Percentiles rank a stretch among this genome's conserved stretches.
These are phyloP conservation scores for Draba incana DNA, from an alignment of 345 rosid species.

Conservation along the genomic window DNA sequence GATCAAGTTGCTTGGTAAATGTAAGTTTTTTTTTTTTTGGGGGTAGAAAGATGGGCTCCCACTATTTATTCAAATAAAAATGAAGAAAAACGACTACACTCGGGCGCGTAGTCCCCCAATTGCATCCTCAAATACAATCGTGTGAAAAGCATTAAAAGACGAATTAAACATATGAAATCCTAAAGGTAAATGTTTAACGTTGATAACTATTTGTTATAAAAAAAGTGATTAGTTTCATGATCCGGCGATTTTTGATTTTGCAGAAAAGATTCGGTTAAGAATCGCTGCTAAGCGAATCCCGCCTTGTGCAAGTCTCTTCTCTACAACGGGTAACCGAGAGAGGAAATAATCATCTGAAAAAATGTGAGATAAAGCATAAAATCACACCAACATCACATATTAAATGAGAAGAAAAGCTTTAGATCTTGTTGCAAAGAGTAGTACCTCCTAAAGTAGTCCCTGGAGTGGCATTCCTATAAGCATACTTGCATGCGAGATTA, in stretches of 20 bases:
- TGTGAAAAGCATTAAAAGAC: too few species aligned
- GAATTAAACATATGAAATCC: too few species aligned
- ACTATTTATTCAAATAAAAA: too few species aligned
- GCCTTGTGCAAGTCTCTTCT: constrained; percentile 82
- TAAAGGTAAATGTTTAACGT: too few species aligned
- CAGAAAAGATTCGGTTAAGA: constrained; percentile 74
- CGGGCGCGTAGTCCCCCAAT: too few species aligned
- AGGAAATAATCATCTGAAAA: constrained; percentile 72
- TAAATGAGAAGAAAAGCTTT: background rate
- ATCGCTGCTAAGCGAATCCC: constrained; percentile 83
- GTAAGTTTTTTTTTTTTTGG: too few species aligned
- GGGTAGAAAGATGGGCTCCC: too few species aligned
- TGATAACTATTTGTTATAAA: too few species aligned
- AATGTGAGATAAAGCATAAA: constrained; percentile 1
- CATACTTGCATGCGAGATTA: constrained; percentile 78
- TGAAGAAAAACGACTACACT: too few species aligned
- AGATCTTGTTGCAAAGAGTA: background rate
- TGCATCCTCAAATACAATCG: too few species aligned
- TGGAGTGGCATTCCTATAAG: constrained; percentile 81
- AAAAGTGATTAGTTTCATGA: constrained; percentile 38
- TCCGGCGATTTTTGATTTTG: constrained; percentile 45
- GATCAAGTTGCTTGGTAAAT: too few species aligned
- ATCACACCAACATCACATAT: background rate
- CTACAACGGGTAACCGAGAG: constrained; percentile 78
- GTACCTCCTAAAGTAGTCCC: constrained; percentile 84